phyloP scores from a whole-genome alignment of 345 rosid species.

The Rhodamnia rubescens region DNA sequence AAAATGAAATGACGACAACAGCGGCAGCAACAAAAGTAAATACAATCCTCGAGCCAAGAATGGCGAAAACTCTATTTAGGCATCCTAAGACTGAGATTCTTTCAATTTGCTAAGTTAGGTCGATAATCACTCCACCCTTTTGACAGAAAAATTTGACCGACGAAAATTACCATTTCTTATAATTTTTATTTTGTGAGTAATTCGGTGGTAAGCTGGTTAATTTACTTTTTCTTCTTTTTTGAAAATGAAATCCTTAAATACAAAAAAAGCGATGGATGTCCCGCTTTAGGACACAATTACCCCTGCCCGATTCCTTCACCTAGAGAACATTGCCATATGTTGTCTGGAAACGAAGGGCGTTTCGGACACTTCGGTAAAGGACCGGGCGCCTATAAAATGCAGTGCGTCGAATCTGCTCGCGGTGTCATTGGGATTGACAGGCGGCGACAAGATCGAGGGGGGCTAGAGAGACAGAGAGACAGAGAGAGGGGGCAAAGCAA shows the following conservation, averaged over 20 bases:
- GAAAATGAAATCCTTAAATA: background rate
- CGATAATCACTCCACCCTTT: too few relatives aligned
- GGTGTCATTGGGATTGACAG: background rate
- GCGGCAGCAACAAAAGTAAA: too few relatives aligned
- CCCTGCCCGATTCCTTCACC: background rate
- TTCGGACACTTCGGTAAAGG: background rate
- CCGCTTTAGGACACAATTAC: background rate
- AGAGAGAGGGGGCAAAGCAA: background rate
- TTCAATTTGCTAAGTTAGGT: too few relatives aligned
- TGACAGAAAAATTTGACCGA: too few relatives aligned
- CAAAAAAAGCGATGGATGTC: background rate
- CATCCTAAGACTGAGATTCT: too few relatives aligned
- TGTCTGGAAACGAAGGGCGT: background rate
- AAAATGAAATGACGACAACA: too few relatives aligned
- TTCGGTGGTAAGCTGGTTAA: background rate
- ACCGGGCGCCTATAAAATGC: accelerated
- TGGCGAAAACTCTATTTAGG: too few relatives aligned
- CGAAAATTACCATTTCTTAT: background rate
- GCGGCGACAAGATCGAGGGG: background rate
- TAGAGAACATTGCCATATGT: background rate
- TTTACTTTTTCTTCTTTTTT: accelerated
- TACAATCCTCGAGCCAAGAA: too few relatives aligned
- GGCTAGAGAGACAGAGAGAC: background rate
- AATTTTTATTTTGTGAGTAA: background rate
- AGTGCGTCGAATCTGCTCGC: background rate